Base-by-base conservation (phyloP, 2,329 filamentous ascomycete species). In the Fusarium duplospermum region DNA sequence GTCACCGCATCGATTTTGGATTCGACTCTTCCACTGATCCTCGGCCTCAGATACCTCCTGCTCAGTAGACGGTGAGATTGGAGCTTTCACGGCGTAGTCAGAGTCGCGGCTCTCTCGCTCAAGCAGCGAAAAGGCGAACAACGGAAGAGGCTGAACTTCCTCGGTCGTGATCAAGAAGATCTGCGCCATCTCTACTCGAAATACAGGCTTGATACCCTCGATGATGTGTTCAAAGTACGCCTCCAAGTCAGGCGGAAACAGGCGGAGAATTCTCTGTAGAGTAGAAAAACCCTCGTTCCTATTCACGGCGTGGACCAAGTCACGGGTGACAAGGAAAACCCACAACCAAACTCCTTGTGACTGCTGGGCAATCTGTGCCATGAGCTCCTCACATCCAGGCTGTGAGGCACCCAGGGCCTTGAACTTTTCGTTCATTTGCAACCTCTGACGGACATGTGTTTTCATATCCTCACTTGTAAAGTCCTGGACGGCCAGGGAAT, bases 321-420 rank as follows among this genome's bases (percentile, higher is more conserved):
- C 54, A 5, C 33, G 29, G 14, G 54, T 57, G 20, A 57, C 33
- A 4, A 57, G 31, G 10, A 35, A 36, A 6, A 67, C 69, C 69
- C 69, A 71, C 8, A 71, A 20, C 14, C 70, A 71, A 11, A 71
- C 69, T 1, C 69, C 69, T 3, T 58, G 42, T 3, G 69, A 63
- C 5, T 71, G 29, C 4, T 62, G 22, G 2, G 70, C 57, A 3
- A 62, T 6, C 6, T 57, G 20, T 2, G 40, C 20, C 14, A 52
- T 47, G 16, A 71, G 35, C 6, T 71, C 38, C 10, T 4, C 1
- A 10, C 27, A 64, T 13, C 24, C 29, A 1, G 40, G 11, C 2
- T 67, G 40, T 1, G 22, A n/a, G 13, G 50, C 31, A 2, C 27
- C 29, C 2, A 71, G 14, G 1, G 27, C 18, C 22, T 56, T 63